These are phyloP conservation scores for Mycena metata DNA, from an alignment of 768 basidiomycete species.

Conservation along the genomic window DNA sequence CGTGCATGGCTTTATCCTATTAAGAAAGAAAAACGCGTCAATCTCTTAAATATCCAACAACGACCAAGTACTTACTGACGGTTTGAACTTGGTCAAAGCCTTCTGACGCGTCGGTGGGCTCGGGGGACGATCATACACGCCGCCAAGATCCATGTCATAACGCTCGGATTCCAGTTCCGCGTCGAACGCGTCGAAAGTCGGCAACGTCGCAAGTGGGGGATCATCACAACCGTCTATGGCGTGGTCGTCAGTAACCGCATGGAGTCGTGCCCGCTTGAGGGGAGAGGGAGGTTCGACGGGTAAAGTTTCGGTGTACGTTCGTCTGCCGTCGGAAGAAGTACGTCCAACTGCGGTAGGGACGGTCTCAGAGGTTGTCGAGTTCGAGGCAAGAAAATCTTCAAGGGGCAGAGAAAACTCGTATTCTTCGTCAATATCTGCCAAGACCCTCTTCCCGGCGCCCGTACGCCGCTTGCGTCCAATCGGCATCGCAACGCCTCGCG, in stretches of 20 bases:
- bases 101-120: background rate
- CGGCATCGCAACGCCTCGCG: too few relatives aligned
- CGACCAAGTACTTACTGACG: background rate
- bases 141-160: background rate
- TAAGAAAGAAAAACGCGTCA: background rate
- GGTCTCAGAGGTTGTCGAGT: too few relatives aligned
- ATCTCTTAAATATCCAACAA: too few relatives aligned
- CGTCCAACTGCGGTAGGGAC: background rate
- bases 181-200: background rate
- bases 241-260: background rate
- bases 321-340: background rate
- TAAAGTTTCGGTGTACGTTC: background rate
- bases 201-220: background rate
- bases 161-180: background rate
- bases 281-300: background rate
- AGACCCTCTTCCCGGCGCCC: too few relatives aligned
- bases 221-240: background rate
- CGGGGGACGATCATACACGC: background rate
- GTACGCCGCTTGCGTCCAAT: too few relatives aligned
- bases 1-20: background rate
- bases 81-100: background rate
- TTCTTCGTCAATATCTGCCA: too few relatives aligned
- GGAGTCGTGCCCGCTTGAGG: background rate
- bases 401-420: too few relatives aligned
- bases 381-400: too few relatives aligned